phyloP scores from a whole-genome alignment of 1,139 yeast genomes.

The Candida gigantensis region DNA sequence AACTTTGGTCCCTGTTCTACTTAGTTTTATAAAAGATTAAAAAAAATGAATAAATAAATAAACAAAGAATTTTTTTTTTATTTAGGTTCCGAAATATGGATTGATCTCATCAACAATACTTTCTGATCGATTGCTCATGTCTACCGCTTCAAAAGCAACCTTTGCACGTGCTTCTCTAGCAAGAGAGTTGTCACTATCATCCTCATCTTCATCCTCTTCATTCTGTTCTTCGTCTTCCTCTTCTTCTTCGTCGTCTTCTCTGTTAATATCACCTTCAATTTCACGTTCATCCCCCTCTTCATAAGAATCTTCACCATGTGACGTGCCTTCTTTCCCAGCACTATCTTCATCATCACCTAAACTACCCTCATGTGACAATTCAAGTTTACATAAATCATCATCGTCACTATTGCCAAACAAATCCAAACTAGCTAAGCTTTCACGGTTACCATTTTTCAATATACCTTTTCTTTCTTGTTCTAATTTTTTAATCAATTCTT shows the following conservation, averaged over 20 bases:
- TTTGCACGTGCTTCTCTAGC: background rate
- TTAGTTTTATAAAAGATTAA: slow-evolving; percentile 17
- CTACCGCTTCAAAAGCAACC: slow-evolving; percentile 4
- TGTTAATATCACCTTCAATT: slow-evolving; percentile 5
- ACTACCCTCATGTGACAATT: slow-evolving; percentile 5
- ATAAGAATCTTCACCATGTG: slow-evolving; percentile 2
- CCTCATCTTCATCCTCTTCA: slow-evolving; percentile 2
- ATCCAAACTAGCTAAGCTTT: slow-evolving; percentile 8
- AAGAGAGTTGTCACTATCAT: too few relatives aligned
- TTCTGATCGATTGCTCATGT: slow-evolving; percentile 9
- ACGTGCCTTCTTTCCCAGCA: slow-evolving; percentile 4
- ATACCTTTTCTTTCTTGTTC: slow-evolving; percentile 8
- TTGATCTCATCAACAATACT: slow-evolving; percentile 12
- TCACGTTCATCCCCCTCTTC: slow-evolving; percentile 6
- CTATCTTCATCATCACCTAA: slow-evolving; percentile 7
- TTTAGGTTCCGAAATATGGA: slow-evolving; percentile 10
- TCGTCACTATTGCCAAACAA: slow-evolving; percentile 12
- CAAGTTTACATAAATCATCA: slow-evolving; percentile 13
- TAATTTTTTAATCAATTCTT: slow-evolving; percentile 9
- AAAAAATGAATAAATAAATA: too few relatives aligned
- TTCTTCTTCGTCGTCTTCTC: slow-evolving; percentile 6
- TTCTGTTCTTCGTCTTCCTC: slow-evolving; percentile 5
- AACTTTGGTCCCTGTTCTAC: slow-evolving; percentile 17
- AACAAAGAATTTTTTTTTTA: too few relatives aligned
- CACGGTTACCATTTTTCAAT: slow-evolving; percentile 7